These are phyloP conservation scores for Nymphaea colorata DNA, from an alignment of 164 flowering plant genomes.

Conservation along the genomic window DNA sequence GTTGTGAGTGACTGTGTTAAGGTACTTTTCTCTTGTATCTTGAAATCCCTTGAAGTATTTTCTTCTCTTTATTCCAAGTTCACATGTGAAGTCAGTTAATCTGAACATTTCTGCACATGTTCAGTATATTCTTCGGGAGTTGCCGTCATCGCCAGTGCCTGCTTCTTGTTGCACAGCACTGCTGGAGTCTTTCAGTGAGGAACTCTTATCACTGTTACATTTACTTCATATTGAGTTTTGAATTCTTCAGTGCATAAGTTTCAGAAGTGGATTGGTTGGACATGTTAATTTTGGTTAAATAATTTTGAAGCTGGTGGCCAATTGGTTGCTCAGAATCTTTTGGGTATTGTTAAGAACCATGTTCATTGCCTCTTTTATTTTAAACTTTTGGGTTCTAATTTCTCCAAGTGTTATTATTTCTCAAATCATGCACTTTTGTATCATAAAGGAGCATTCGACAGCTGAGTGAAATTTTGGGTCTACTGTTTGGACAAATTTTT, in stretches of 20 bases:
- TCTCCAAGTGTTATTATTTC: no score
- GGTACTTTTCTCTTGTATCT: conserved; percentile 30
- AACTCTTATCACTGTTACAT: neutral
- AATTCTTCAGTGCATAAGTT: neutral
- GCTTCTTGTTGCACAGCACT: conserved; percentile 94
- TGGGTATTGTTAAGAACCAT: no score
- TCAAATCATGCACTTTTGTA: no score
- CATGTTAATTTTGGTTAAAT: no score
- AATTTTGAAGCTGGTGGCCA: no score
- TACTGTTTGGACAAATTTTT: no score
- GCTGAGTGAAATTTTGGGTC: no score
- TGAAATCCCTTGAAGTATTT: neutral
- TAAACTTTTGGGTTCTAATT: no score
- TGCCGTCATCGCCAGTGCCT: conserved; percentile 96
- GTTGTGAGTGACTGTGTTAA: conserved; percentile 88
- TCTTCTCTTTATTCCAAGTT: neutral
- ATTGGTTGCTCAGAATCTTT: no score
- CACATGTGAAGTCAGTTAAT: neutral
- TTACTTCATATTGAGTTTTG: neutral
- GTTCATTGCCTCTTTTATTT: no score
- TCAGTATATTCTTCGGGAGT: conserved; percentile 78
- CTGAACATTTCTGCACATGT: neutral
- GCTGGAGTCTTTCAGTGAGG: conserved; percentile 81
- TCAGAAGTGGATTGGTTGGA: no score
- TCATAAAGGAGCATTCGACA: no score